Percentiles rank a stretch among this genome's conserved stretches.
Evolutionary conservation across 768 basidiomycete species (phyloP).

Genomic region (Kwoniella botswanensis): DNA sequence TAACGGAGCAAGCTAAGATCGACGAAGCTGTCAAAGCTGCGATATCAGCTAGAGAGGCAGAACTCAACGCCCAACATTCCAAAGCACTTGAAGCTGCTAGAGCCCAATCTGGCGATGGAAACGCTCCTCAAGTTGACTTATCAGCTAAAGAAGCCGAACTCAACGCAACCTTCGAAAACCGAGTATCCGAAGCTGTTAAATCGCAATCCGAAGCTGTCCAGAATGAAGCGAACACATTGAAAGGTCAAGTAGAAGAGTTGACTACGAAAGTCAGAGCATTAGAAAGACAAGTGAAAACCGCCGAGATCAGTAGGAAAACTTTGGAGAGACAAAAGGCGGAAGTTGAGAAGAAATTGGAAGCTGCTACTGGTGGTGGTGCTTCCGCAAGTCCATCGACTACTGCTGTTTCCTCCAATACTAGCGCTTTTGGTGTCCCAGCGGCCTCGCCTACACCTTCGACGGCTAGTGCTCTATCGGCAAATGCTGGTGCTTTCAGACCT

Average conservation of each 20-base stretch:
- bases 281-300: conserved; percentile 46
- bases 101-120: background rate
- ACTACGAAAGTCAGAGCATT: conserved; percentile 41
- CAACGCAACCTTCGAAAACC: conserved; percentile 29
- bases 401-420: conserved; percentile 13
- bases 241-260: conserved; percentile 38
- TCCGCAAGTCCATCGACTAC: background rate
- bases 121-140: background rate
- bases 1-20: conserved; percentile 27
- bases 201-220: conserved; percentile 23
- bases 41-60: conserved; percentile 44
- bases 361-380: conserved; percentile 18
- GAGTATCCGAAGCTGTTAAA: conserved; percentile 31
- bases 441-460: conserved; percentile 14
- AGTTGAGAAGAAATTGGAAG: conserved; percentile 46
- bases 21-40: conserved; percentile 50
- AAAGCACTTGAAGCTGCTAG: conserved; percentile 35
- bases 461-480: conserved; percentile 20
- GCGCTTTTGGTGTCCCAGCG: conserved; percentile 6
- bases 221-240: conserved; percentile 22
- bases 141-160: conserved; percentile 36
- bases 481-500: conserved; percentile 31
- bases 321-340: conserved; percentile 48
- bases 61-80: conserved; percentile 34
- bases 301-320: conserved; percentile 49